These are phyloP conservation scores for Trypanosoma grayi DNA, from an alignment of 208 protist genomes.

Conservation along the genomic window DNA sequence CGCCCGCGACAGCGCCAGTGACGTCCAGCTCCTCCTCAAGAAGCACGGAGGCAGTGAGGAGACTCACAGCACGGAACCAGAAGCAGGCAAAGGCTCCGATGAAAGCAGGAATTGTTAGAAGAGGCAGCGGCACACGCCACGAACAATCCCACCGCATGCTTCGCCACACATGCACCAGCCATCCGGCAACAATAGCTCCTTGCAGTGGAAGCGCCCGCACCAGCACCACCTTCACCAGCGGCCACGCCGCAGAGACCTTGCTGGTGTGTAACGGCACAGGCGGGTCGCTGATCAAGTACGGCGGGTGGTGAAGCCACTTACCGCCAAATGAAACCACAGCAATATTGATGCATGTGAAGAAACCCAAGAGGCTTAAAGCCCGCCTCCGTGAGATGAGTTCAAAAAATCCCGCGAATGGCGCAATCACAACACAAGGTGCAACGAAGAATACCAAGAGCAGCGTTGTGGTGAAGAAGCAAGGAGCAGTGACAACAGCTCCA, in stretches of 20 bases:
- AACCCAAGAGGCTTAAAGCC: constrained; percentile 25
- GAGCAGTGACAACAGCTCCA: not conserved
- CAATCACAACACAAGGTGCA: constrained; percentile 53
- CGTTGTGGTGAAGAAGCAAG: constrained; percentile 26
- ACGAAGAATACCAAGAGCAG: constrained; percentile 42
- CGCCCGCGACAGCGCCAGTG: constrained; percentile 3
- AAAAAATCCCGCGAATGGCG: constrained; percentile 68
- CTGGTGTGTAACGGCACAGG: constrained; percentile 32
- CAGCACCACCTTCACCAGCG: constrained; percentile 6
- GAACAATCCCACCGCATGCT: constrained; percentile 41
- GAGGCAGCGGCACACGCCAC: constrained; percentile 68
- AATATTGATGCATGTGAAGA: constrained; percentile 50
- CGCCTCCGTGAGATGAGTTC: constrained; percentile 32
- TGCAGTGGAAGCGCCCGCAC: constrained; percentile 43
- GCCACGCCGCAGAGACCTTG: constrained; percentile 10
- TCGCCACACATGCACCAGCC: constrained; percentile 42
- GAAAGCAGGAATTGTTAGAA: constrained; percentile 57
- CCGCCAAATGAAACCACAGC: constrained; percentile 50
- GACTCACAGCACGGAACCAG: constrained; percentile 36
- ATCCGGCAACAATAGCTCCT: constrained; percentile 57
- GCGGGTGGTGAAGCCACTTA: constrained; percentile 42
- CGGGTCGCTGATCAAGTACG: constrained; percentile 54
- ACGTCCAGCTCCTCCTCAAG: not conserved
- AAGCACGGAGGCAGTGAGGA: constrained; percentile 9
- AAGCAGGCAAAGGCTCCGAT: constrained; percentile 42